A percentile compares a stretch with the other conserved stretches of the same genome.
These are phyloP conservation scores for Pleurotus giganteus DNA, from an alignment of 768 basidiomycete genomes.

Conservation along the genomic window DNA sequence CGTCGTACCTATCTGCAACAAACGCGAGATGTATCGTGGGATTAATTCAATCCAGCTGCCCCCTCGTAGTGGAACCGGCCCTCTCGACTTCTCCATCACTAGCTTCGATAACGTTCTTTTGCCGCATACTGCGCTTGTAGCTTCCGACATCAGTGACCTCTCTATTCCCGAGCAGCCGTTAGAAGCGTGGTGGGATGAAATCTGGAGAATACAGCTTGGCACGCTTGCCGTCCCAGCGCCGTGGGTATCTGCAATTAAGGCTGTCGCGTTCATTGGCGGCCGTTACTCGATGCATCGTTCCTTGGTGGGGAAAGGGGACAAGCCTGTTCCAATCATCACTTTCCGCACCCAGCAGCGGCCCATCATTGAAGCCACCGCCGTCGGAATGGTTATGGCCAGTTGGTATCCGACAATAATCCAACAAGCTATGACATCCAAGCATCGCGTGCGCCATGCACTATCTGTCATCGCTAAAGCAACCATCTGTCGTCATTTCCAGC, in stretches of 20 bases:
- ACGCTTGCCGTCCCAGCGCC: slow-evolving; percentile 49
- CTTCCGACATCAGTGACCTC: slow-evolving; percentile 40
- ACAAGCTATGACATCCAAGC: slow-evolving; percentile 39
- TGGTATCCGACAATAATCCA: slow-evolving; percentile 40
- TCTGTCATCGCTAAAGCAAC: slow-evolving; percentile 57
- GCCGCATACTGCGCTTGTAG: slow-evolving; percentile 47
- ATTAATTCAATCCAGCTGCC: slow-evolving; percentile 50
- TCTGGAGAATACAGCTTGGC: slow-evolving; percentile 55
- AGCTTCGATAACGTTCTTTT: slow-evolving; percentile 52
- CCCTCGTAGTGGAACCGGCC: slow-evolving; percentile 48
- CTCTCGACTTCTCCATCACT: slow-evolving; percentile 58
- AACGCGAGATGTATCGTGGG: slow-evolving; percentile 50
- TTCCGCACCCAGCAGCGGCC: slow-evolving; percentile 70
- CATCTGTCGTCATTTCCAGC: slow-evolving; percentile 51
- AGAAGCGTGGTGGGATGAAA: slow-evolving; percentile 54
- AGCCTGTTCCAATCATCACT: slow-evolving; percentile 50
- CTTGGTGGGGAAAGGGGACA: slow-evolving; percentile 39
- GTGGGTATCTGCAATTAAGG: slow-evolving; percentile 50
- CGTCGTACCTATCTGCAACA: slow-evolving; percentile 53
- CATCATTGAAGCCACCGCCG: slow-evolving; percentile 49
- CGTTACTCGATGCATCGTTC: slow-evolving; percentile 56
- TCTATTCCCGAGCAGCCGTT: slow-evolving; percentile 37
- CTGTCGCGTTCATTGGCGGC: slow-evolving; percentile 53
- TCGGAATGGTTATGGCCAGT: slow-evolving; percentile 47
- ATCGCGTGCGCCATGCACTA: slow-evolving; percentile 51